Base-by-base conservation (phyloP, 2,329 filamentous ascomycete genomes). In the Coccinonectria pachysandricola region DNA sequence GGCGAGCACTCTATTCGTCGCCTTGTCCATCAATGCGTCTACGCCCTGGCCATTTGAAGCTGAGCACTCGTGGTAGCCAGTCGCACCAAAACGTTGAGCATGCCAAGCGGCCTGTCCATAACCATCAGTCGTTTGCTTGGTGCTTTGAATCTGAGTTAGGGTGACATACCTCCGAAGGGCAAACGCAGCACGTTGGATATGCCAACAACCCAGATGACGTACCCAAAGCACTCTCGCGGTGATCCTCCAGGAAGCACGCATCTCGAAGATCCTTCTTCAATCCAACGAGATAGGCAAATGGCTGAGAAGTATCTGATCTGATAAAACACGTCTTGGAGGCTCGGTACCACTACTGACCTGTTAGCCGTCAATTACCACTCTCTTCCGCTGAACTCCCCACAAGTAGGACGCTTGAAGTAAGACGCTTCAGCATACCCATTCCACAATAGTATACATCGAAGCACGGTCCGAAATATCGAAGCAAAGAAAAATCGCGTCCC, bases 401-500 rank as follows among this genome's bases (percentile, higher is more conserved):
- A 4, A 7, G 5, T n/a, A 2, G 7, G 10, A 8, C 13, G 8
- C 8, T 1, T 1, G 3, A n/a, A 12, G 11, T 0, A 12, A 5
- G 11, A 14, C 1, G 4, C 5, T n/a, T n/a, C 3, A 0, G 32
- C 45, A 27, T 34, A 57, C 55, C 56, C 56, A 59, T 26, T 50
- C 45, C 2, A 54, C 28, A 15, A 58, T 50, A 2, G 36, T 48
- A 12, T 46, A 44, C 41, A 58, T 40, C 7, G 52, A 52, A 13
- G 46, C 28, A 26, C 48, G 50, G 17, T 55, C 43, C 10, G 45
- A 43, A 6, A 58, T 42, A n/a, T 59, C 55, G 28, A 58, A 59
- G 31, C 56, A 59, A 16, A 59, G 39, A 29, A 59, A 56, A 0
- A 59, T 37, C 2, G 45, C 52, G 4, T 59, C 53, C 54, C 52